Evolutionary conservation across 1,284 basidiomycete genomes (phyloP).

Genomic region (Leccinum colubrinum): DNA sequence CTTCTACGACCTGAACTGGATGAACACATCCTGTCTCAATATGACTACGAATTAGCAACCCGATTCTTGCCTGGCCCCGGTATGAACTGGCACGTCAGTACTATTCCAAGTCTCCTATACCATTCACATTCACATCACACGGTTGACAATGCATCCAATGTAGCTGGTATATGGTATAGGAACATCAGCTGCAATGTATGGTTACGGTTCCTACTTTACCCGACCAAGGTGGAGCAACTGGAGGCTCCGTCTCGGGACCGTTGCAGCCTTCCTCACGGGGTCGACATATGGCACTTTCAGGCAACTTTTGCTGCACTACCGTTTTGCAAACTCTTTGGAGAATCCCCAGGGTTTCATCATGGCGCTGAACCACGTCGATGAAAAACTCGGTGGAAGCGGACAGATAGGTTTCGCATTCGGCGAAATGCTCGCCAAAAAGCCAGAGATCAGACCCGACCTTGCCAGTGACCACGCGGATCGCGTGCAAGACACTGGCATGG

Average conservation of each 20-base stretch:
- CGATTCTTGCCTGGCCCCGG: slow-evolving; percentile 49
- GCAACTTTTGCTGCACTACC: slow-evolving; percentile 42
- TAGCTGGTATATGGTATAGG: slow-evolving; percentile 32
- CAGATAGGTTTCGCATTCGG: slow-evolving; percentile 22
- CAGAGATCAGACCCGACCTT: slow-evolving; percentile 8
- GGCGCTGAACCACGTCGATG: slow-evolving; percentile 41
- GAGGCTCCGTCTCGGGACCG: slow-evolving; percentile 24
- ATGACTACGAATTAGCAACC: slow-evolving; percentile 54
- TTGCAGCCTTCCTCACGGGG: slow-evolving; percentile 27
- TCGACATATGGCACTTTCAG: slow-evolving; percentile 37
- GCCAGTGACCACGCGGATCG: slow-evolving; percentile 3
- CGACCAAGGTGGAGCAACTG: slow-evolving; percentile 30
- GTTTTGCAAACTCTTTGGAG: slow-evolving; percentile 47
- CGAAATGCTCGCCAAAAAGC: slow-evolving; percentile 19
- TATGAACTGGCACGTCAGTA: slow-evolving; percentile 42
- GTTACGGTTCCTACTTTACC: slow-evolving; percentile 29
- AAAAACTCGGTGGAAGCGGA: slow-evolving; percentile 31
- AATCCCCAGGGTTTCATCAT: slow-evolving; percentile 41
- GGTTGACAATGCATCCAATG: slow-evolving; percentile 5
- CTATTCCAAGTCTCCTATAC: neutral
- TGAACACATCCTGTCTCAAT: slow-evolving; percentile 46
- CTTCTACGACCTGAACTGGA: slow-evolving; percentile 62
- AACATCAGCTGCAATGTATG: slow-evolving; percentile 22
- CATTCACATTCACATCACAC: neutral
- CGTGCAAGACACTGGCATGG: slow-evolving; percentile 7